Evolutionary conservation across 2,329 filamentous ascomycete species (phyloP).

Genomic region (Scortechinia acanthostroma): DNA sequence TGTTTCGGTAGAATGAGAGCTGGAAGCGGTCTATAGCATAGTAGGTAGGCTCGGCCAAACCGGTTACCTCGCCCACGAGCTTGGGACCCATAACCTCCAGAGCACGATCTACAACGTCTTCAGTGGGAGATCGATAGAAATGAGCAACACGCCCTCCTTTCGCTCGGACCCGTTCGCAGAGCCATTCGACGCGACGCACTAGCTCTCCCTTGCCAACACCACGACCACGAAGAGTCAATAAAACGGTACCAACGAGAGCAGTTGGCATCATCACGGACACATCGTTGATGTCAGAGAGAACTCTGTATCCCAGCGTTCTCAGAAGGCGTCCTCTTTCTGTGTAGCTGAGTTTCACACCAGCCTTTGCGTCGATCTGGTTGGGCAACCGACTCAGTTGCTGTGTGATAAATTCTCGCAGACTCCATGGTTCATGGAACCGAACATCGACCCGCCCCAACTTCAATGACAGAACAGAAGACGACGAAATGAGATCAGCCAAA

Average conservation of each 20-base stretch:
- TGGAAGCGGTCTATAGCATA: constrained; percentile 95
- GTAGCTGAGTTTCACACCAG: constrained; percentile 36
- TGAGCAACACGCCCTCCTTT: constrained; percentile 92
- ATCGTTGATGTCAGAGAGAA: constrained; percentile 87
- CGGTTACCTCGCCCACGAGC: constrained; percentile 73
- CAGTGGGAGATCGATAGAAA: constrained; percentile 74
- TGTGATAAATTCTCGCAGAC: constrained; percentile 72
- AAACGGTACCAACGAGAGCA: constrained; percentile 84
- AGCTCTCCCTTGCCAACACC: constrained; percentile 85
- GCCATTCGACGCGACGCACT: constrained; percentile 81
- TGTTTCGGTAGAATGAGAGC: constrained; percentile 95
- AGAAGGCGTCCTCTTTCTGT: constrained; percentile 66
- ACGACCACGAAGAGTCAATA: constrained; percentile 82
- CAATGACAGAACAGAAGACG: constrained; percentile 80
- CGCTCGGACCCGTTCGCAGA: constrained; percentile 70
- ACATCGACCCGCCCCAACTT: constrained; percentile 89
- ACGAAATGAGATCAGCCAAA: constrained; percentile 77
- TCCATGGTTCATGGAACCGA: constrained; percentile 95
- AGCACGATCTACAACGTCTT: constrained; percentile 78
- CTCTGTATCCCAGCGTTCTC: constrained; percentile 82
- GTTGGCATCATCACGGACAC: constrained; percentile 98
- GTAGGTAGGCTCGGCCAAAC: constrained; percentile 82
- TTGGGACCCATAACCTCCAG: constrained; percentile 86
- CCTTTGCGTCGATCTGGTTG: constrained; percentile 34
- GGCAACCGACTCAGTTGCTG: constrained; percentile 60